Conservation (phyloP, 2,329 filamentous ascomycete species). For the Trichoderma asperellum region DNA sequence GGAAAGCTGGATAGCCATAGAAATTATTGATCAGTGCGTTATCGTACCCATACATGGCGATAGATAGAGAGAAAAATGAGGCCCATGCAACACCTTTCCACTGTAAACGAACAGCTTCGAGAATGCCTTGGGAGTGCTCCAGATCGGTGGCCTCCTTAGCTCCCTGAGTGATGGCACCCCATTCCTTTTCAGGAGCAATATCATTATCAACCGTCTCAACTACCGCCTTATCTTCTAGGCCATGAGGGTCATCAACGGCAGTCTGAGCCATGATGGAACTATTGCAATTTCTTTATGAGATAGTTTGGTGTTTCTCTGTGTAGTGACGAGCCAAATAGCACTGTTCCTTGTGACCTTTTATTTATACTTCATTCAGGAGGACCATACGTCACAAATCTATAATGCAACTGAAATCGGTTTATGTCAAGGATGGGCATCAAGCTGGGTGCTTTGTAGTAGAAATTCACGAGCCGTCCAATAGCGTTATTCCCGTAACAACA, state of each 20-base stretch:
- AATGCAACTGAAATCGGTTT: background rate
- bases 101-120: conserved; percentile 11
- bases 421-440: background rate
- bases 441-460: background rate
- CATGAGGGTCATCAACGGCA: background rate
- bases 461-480: background rate
- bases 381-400: background rate
- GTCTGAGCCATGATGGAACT: conserved; percentile 6
- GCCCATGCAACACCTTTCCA: conserved; percentile 24
- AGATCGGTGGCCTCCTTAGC: conserved; percentile 12
- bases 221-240: background rate
- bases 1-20: conserved; percentile 41
- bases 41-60: conserved; percentile 52
- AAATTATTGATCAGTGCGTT: conserved; percentile 45
- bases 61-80: conserved; percentile 3
- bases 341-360: background rate
- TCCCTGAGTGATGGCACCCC: conserved; percentile 5
- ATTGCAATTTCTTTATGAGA: no score
- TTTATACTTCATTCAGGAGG: background rate
- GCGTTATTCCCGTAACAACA: background rate
- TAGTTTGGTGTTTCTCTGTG: background rate
- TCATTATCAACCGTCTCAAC: background rate
- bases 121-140: conserved; percentile 22
- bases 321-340: background rate
- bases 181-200: conserved; percentile 6